These are phyloP conservation scores for Penicillium sp. DNA, from an alignment of 2,329 filamentous ascomycete genomes.

Conservation along the genomic window DNA sequence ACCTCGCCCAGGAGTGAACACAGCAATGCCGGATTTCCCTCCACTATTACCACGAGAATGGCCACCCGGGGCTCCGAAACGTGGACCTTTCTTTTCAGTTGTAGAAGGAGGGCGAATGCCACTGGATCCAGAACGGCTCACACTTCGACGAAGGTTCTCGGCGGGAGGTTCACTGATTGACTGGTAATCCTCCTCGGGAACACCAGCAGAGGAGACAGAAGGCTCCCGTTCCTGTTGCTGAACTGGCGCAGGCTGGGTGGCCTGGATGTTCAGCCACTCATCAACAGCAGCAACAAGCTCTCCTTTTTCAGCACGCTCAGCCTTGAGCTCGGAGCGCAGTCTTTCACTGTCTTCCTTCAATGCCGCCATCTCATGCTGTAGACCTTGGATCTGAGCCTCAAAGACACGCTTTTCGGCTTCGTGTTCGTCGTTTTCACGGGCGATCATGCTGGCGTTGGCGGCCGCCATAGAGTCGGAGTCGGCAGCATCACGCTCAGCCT, in stretches of 20 bases:
- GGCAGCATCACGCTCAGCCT: conserved; percentile 64
- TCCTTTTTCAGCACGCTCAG: conserved; percentile 52
- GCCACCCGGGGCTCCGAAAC: conserved; percentile 31
- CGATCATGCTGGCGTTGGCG: conserved; percentile 47
- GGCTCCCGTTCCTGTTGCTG: conserved; percentile 11
- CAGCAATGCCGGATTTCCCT: conserved; percentile 38
- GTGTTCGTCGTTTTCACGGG: conserved; percentile 57
- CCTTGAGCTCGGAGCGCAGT: conserved; percentile 60
- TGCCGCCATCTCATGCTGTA: conserved; percentile 70
- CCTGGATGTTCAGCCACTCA: conserved; percentile 47
- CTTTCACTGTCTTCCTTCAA: conserved; percentile 68
- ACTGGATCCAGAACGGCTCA: conserved; percentile 30
- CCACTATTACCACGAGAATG: conserved; percentile 39
- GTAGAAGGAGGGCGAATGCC: conserved; percentile 33
- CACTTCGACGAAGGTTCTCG: conserved; percentile 24
- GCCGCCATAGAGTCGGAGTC: conserved; percentile 56
- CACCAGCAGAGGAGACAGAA: conserved; percentile 20
- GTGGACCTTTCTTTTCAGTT: conserved; percentile 32
- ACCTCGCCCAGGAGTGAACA: conserved; percentile 55
- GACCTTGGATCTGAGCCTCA: conserved; percentile 71
- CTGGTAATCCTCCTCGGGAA: conserved; percentile 13
- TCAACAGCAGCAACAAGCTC: conserved; percentile 50
- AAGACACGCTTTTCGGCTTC: conserved; percentile 68
- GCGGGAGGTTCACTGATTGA: conserved; percentile 13
- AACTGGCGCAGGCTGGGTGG: conserved; percentile 17